These are phyloP conservation scores for Fusarium sp. DNA, from an alignment of 2,329 filamentous ascomycete genomes.

Conservation along the genomic window DNA sequence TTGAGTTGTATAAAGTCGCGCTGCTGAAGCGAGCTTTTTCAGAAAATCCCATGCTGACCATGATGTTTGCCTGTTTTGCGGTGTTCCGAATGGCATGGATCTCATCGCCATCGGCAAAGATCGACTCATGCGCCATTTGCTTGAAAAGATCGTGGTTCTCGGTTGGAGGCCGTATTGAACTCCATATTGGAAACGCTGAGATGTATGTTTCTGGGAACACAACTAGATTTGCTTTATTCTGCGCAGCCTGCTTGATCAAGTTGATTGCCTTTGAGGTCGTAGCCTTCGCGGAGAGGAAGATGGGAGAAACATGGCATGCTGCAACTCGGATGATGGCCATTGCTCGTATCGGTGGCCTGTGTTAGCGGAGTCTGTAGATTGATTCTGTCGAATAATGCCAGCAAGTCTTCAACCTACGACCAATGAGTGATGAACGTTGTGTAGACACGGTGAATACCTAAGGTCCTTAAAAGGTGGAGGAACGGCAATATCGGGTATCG, in stretches of 20 bases:
- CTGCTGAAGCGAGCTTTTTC: constrained; percentile 55
- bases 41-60: constrained; percentile 61
- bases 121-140: constrained; percentile 54
- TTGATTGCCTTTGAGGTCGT: constrained; percentile 58
- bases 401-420: no score
- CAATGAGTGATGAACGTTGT: not conserved
- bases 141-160: constrained; percentile 61
- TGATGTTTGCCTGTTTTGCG: constrained; percentile 48
- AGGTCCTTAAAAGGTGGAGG: not conserved
- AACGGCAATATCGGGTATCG: not conserved
- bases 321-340: constrained; percentile 36
- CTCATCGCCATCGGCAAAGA: constrained; percentile 58
- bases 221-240: constrained; percentile 56
- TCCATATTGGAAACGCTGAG: constrained; percentile 63
- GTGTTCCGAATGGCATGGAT: constrained; percentile 51
- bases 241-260: constrained; percentile 55
- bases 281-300: constrained; percentile 56
- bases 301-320: constrained; percentile 52
- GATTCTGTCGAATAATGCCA: no score
- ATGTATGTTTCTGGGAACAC: constrained; percentile 65
- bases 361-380: no score
- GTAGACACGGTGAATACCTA: not conserved
- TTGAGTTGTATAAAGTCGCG: constrained; percentile 61
- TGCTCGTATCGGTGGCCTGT: no score
- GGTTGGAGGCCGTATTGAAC: constrained; percentile 54